Percentiles rank a stretch among this genome's conserved stretches.
Evolutionary conservation across 2,329 filamentous ascomycete genomes (phyloP).

Genomic region (Furcasterigmium sp.): DNA sequence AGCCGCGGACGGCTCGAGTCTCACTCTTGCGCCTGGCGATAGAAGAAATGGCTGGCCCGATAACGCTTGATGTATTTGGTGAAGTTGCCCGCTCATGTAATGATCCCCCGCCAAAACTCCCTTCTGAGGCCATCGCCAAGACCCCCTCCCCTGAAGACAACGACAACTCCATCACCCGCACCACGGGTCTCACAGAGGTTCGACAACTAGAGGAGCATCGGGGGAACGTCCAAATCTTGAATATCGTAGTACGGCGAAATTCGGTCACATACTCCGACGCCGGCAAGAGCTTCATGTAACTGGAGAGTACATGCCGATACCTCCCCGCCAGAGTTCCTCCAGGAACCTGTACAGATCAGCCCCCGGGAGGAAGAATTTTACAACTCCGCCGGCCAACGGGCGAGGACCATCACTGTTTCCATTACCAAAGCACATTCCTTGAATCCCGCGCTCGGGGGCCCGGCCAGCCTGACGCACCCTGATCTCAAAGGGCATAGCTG

Average conservation of each 20-base stretch:
- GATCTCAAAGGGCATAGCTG: conserved; percentile 11
- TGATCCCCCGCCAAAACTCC: not conserved
- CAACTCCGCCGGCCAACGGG: not conserved
- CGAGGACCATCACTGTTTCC: conserved; percentile 6
- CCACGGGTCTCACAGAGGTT: not conserved
- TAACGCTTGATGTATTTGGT: no score
- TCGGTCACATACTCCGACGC: not conserved
- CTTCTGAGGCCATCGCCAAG: not conserved
- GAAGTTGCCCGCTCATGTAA: not conserved
- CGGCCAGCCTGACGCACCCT: conserved; percentile 6
- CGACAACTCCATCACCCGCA: not conserved
- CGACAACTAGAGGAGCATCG: no score
- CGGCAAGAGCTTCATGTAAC: not conserved
- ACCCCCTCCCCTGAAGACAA: not conserved
- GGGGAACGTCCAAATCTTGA: no score
- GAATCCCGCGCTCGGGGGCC: conserved; percentile 6
- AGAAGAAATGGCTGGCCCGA: no score
- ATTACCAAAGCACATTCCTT: conserved; percentile 7
- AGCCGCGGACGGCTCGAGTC: no score
- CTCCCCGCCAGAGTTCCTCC: not conserved
- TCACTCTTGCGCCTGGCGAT: no score
- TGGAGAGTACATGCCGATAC: not conserved
- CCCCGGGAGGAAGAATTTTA: not conserved
- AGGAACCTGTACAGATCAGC: not conserved
- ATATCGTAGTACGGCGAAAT: not conserved